Percentiles rank a stretch among this genome's conserved stretches.
These are phyloP conservation scores for Zygoascus tannicola DNA, from an alignment of 805 yeast genomes.

Conservation along the genomic window DNA sequence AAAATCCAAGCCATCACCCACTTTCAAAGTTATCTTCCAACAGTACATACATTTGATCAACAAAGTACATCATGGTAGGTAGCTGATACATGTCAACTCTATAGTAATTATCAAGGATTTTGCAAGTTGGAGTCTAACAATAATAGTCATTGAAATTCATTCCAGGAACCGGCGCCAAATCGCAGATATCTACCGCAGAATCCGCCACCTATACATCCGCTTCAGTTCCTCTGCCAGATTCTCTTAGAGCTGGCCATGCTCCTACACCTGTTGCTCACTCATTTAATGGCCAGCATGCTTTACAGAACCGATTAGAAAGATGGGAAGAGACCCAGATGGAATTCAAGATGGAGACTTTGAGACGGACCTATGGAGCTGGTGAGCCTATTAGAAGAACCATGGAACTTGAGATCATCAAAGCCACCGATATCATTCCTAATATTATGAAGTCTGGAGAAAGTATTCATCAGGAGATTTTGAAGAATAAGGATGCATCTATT, in stretches of 20 bases:
- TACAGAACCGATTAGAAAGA: slow-evolving; percentile 60
- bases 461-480: slow-evolving; percentile 66
- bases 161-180: slow-evolving; percentile 8
- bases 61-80: too few relatives aligned
- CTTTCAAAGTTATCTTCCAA: too few relatives aligned
- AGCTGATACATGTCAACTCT: too few relatives aligned
- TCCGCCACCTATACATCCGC: slow-evolving; percentile 40
- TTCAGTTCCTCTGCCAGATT: slow-evolving; percentile 51
- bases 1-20: too few relatives aligned
- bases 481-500: slow-evolving; percentile 63
- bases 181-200: slow-evolving; percentile 9
- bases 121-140: too few relatives aligned
- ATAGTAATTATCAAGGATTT: too few relatives aligned
- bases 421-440: slow-evolving; percentile 60
- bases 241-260: slow-evolving; percentile 47
- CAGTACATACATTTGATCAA: too few relatives aligned
- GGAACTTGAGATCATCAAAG: slow-evolving; percentile 71
- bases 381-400: slow-evolving; percentile 87
- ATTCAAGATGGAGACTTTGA: slow-evolving; percentile 62
- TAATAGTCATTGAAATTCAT: slow-evolving; percentile 9
- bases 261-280: slow-evolving; percentile 38
- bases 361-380: slow-evolving; percentile 83
- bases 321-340: slow-evolving; percentile 77
- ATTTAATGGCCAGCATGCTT: slow-evolving; percentile 52
- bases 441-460: slow-evolving; percentile 44